Evolutionary conservation across 371 early-diverging fungal genomes (phyloP), one percentile per base, ranked within the genome.

Genomic region (Mortierella sp.): DNA sequence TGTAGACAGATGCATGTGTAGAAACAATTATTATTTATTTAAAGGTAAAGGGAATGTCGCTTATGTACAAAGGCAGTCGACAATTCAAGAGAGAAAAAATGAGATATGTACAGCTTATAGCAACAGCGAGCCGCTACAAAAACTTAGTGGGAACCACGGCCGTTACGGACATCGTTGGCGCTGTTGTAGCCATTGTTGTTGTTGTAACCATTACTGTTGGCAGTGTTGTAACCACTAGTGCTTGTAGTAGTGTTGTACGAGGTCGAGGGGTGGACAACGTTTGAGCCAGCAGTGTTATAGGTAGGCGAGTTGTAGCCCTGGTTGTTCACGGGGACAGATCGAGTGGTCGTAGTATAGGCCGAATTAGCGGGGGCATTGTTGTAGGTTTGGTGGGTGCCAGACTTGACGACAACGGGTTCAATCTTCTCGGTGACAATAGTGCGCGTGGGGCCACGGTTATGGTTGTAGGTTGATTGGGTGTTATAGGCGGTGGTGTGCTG

Each of bases 391-490:
- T 72, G 34, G 31, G 75, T 72, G 26, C 44, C 75, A 16, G 85
- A 69, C 74, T 72, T 81, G 76, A 85, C 86, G 37, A 85, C 86
- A 5, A 85, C 82, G 16, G 86, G 82, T 44, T 86, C 86, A 59
- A 86, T 73, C 78, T 86, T 86, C 75, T 86, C 86, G 10, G 86
- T 79, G n/a, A 86, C 77, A n/a, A 86, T 82, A 2, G 86, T 82
- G 51, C 82, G 86, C 54, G 73, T 76, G 3, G 82, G 86, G 4
- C 73, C 77, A 54, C 72, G 79, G 70, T 9, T 43, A 6, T 78
- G 79, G 70, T 4, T 43, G 57, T 31, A 21, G n/a, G 43, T 57
- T 24, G 46, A 50, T 11, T 50, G 46, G 34, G 31, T 71, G 59
- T 73, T 61, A 61, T 81, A 77, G 54, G 59, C 24, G 24, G 77